These are phyloP conservation scores for Diversispora epigaea DNA, from an alignment of 192 early-diverging fungal genomes.

Conservation along the genomic window DNA sequence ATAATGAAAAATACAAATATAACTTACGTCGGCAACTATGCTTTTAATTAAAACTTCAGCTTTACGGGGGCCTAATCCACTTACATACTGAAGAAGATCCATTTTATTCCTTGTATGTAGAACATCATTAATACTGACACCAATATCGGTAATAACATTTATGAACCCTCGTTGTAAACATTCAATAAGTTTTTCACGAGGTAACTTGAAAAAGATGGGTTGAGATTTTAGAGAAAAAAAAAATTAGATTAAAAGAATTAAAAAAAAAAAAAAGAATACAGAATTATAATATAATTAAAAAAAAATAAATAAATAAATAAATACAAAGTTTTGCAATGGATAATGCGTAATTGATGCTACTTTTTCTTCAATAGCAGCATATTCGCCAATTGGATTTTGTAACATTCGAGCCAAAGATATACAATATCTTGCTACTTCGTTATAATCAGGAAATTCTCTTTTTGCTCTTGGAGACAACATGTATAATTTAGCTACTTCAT, in stretches of 20 bases:
- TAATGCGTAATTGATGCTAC: constrained; percentile 64
- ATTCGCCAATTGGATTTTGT: constrained; percentile 81
- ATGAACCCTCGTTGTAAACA: constrained; percentile 84
- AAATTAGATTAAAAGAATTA: too few species aligned
- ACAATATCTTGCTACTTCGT: constrained; percentile 78
- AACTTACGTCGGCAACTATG: background rate
- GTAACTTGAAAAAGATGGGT: constrained; percentile 37
- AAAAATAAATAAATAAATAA: background rate
- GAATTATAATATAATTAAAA: background rate
- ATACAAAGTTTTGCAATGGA: constrained; percentile 67
- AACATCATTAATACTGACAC: constrained; percentile 89
- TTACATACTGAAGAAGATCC: constrained; percentile 80
- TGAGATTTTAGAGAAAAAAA: too few species aligned
- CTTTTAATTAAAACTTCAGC: constrained; percentile 60
- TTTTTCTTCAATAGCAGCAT: constrained; percentile 63
- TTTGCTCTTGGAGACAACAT: constrained; percentile 49
- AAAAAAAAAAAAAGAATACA: background rate
- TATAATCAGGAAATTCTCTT: constrained; percentile 58
- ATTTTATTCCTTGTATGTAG: constrained; percentile 65
- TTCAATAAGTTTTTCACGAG: constrained; percentile 63
- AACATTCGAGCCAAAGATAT: constrained; percentile 78
- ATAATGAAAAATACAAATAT: background rate
- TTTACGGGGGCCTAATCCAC: constrained; percentile 93
- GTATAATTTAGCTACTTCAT: constrained; percentile 85
- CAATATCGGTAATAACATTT: constrained; percentile 78